Evolutionary conservation across 345 rosid species (phyloP).

Genomic region (Citrus trifoliata): DNA sequence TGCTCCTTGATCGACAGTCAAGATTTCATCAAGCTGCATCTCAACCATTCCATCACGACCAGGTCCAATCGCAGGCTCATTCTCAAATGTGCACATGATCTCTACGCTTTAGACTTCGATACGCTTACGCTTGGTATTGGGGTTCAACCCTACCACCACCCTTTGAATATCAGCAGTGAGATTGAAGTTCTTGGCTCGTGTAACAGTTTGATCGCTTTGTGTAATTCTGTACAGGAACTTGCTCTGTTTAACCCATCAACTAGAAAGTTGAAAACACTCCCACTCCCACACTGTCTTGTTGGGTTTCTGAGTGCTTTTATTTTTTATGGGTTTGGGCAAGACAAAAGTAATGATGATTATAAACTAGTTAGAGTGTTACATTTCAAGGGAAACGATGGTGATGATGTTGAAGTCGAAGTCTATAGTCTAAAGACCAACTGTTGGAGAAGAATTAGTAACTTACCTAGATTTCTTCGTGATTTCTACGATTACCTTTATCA

Average conservation of each 20-base stretch:
- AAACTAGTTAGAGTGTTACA: constrained; percentile 34
- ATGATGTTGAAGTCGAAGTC: constrained; percentile 23
- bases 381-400: constrained; percentile 9
- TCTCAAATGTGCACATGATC: constrained; percentile 14
- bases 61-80: constrained; percentile 25
- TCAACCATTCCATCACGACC: constrained; percentile 21
- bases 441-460: constrained; percentile 31
- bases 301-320: too few species aligned
- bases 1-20: not conserved
- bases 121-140: too few species aligned
- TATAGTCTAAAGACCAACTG: constrained; percentile 34
- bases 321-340: constrained; percentile 42
- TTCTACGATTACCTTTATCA: constrained; percentile 23
- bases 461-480: constrained; percentile 19
- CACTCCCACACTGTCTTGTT: not conserved
- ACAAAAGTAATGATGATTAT: constrained; percentile 28
- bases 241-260: constrained; percentile 37
- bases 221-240: constrained; percentile 23
- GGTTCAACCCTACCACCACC: constrained; percentile 10
- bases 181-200: constrained; percentile 29
- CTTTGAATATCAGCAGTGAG: not conserved
- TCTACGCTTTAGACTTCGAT: constrained; percentile 27
- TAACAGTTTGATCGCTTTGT: constrained; percentile 38
- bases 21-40: constrained; percentile 22
- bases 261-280: constrained; percentile 21